Evolutionary conservation across 2,329 filamentous ascomycete species (phyloP), one percentile per base, ranked within the genome.

Genomic region (Trichophyton mentagrophytes): DNA sequence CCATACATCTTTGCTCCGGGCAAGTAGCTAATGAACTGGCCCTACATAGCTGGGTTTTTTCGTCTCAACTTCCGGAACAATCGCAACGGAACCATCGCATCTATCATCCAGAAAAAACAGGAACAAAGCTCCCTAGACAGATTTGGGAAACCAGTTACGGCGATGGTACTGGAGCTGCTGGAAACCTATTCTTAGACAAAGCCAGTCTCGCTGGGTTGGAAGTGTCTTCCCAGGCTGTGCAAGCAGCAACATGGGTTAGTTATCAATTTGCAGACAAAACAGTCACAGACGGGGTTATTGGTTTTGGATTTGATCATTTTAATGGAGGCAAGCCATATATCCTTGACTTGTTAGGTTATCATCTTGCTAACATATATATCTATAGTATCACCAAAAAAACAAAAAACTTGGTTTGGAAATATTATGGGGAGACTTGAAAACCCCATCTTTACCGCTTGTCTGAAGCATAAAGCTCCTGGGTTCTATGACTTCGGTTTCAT

Each of bases 401-500:
- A 87, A 66, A 85, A 84, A 72, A 89, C 86, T 13, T 90, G 89
- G 71, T 89, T 89, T 69, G 85, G 88, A 67, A 89, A 87, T 70
- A 76, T 86, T 65, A 80, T 82, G 72, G 64, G 71, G 17, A 72
- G 75, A 17, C 80, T 90, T 27, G 79, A 81, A 27, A 73, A 81
- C 70, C 85, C 86, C 0, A 73, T 91, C 38, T 88, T 91, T 74
- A 88, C 87, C 0, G 86, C 85, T 22, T 80, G 86, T 61, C 78
- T 92, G 56, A 82, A 82, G 67, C 79, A 81, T 65, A 76, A 79
- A 62, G 76, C 78, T 17, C 75, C 78, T 2, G 87, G 87, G 49
- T 79, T 81, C 36, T 91, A 89, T 73, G 85, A 89, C 69, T 91
- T 91, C 67, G 88, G 88, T 63, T 79, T 73, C 66, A 85, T 91